Base-by-base conservation (phyloP, 176 grass and related monocot species). In the Avena sativa region DNA sequence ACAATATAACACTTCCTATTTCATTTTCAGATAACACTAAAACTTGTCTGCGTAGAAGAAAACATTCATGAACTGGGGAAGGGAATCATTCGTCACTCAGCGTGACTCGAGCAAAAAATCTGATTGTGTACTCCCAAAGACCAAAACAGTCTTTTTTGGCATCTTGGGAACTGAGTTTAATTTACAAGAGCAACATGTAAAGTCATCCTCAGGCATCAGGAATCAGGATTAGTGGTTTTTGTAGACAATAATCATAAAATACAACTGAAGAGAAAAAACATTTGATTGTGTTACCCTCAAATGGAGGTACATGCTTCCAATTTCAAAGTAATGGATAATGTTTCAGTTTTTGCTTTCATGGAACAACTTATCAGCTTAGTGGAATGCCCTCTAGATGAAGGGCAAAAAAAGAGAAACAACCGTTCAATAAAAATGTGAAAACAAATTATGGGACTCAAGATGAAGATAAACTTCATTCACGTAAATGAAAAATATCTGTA, bases 341-440 rank as follows among this genome's bases (percentile, higher is more conserved):
- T 77, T 5, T 14, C 6, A 55, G 55, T n/a, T 52, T 51, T 40
- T 66, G 20, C 16, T 83, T 87, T 51, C 71, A 87, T 14, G 60
- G 79, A 84, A 90, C 44, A 61, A 70, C 52, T 47, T 56, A 56
- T 48, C 15, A 84, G 68, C 20, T 77, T 67, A 67, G 68, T 17
- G 20, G 21, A 79, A 84, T 91, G 70, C 36, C 43, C 68, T 43
- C 17, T 78, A 83, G 64, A 84, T 34, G 71, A 71, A 34, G 14
- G 25, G 16, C 7, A 63, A 28, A 81, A 15, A 76, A 71, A 9
- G 55, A 71, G 53, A 80, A 80, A 86, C 3, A 82, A 36, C 40
- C 23, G 4, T 62, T 72, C 20, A 73, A 6, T 12, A 71, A 52
- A 53, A 50, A 13, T 52, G 83, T 20, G 40, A 8, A 61, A 60